Percentiles rank a stretch among this genome's conserved stretches.
Evolutionary conservation across 257 asterid genomes (phyloP).

Genomic region (Nicotiana knightiana): DNA sequence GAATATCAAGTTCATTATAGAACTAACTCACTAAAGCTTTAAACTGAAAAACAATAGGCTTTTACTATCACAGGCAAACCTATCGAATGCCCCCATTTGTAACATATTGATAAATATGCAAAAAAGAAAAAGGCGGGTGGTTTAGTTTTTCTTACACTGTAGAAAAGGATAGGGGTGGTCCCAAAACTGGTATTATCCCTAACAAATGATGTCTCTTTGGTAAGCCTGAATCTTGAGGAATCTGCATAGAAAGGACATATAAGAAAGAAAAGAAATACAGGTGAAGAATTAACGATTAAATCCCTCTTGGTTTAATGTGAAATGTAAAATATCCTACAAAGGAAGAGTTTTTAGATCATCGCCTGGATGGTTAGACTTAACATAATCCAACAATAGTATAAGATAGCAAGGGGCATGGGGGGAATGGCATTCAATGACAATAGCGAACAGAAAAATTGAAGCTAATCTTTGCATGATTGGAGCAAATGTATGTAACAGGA

Average conservation of each 20-base stretch:
- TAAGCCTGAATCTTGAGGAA: conserved; percentile 78
- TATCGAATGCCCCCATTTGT: not conserved
- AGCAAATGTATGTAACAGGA: not conserved
- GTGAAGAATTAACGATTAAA: not conserved
- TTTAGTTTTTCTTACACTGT: conserved; percentile 46
- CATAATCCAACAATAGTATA: not conserved
- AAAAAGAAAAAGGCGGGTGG: not conserved
- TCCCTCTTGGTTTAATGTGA: not conserved
- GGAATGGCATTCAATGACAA: not conserved
- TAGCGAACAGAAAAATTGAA: not conserved
- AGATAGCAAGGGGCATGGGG: not conserved
- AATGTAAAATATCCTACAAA: not conserved
- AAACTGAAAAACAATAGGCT: not conserved
- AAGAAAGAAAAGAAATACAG: conserved; percentile 1
- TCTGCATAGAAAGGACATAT: conserved; percentile 33
- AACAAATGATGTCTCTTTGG: conserved; percentile 91
- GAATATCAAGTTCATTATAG: not conserved
- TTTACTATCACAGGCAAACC: not conserved
- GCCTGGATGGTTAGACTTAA: not conserved
- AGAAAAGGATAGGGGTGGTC: conserved; percentile 68
- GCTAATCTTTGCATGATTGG: not conserved
- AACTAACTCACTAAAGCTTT: not conserved
- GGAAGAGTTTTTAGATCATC: not conserved
- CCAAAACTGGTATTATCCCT: conserved; percentile 59
- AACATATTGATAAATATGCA: not conserved